phyloP scores from a whole-genome alignment of 306 rosid species.

The Lathyrus sativus region DNA sequence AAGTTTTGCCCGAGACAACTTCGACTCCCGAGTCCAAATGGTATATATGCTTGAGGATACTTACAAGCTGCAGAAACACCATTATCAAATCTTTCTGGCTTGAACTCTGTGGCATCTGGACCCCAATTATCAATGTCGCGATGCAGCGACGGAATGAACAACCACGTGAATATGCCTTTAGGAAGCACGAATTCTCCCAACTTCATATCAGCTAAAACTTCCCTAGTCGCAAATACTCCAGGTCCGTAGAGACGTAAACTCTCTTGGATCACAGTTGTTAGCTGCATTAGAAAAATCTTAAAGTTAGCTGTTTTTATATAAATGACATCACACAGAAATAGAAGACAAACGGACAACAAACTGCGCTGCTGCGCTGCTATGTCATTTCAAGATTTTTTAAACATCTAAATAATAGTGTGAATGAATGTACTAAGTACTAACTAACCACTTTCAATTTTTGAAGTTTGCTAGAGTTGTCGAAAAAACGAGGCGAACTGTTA shows the following conservation, averaged over 20 bases:
- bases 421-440: conserved; percentile 5
- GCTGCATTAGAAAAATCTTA: not conserved
- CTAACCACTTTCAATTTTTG: conserved; percentile 40
- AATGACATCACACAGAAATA: too few relatives aligned
- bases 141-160: conserved; percentile 29
- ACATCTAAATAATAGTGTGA: not conserved
- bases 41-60: conserved; percentile 45
- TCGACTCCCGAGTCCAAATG: conserved; percentile 48
- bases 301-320: not conserved
- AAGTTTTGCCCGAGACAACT: conserved; percentile 44
- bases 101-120: conserved; percentile 35
- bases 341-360: too few relatives aligned
- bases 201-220: conserved; percentile 35
- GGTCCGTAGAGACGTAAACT: conserved; percentile 45
- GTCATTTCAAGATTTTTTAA: not conserved
- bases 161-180: conserved; percentile 41
- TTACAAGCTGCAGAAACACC: conserved; percentile 45
- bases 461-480: conserved; percentile 30
- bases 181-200: conserved; percentile 40
- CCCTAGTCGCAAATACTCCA: conserved; percentile 32
- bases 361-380: too few relatives aligned
- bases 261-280: conserved; percentile 53
- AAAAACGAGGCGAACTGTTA: conserved; percentile 5
- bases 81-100: conserved; percentile 40
- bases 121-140: conserved; percentile 48